Conservation (phyloP, 345 rosid species). For the Pseudoturritis turrita region DNA sequence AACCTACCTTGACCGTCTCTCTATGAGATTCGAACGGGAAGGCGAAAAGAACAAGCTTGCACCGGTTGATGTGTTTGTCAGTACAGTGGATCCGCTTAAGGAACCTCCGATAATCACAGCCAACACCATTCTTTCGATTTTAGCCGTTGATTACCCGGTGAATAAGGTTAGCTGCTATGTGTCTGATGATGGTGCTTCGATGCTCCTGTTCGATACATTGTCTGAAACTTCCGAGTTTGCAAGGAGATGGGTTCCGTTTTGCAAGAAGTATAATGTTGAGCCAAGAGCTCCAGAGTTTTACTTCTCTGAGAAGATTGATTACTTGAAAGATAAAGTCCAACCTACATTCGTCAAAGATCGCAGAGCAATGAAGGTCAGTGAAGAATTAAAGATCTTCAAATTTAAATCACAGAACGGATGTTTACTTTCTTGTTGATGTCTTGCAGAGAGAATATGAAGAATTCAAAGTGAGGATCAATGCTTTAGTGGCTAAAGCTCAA, state of each 20-base stretch:
- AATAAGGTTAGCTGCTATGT: conserved; percentile 89
- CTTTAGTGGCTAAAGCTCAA: conserved; percentile 88
- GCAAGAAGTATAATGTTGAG: conserved; percentile 81
- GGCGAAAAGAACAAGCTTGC: conserved; percentile 74
- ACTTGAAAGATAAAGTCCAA: conserved; percentile 91
- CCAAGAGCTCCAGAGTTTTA: conserved; percentile 95
- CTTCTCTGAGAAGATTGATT: conserved; percentile 89
- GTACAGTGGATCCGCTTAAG: conserved; percentile 97
- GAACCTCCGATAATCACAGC: conserved; percentile 98
- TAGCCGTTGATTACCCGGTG: conserved; percentile 81
- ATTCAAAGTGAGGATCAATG: conserved; percentile 87
- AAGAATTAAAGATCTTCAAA: not conserved
- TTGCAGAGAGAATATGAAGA: conserved; percentile 93
- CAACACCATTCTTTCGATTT: conserved; percentile 83
- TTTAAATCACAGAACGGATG: not conserved
- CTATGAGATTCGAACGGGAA: conserved; percentile 80
- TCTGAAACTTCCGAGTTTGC: conserved; percentile 95
- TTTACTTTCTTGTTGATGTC: not conserved
- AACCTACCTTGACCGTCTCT: conserved; percentile 85
- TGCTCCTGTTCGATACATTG: conserved; percentile 83
- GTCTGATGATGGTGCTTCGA: conserved; percentile 95
- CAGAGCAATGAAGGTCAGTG: conserved; percentile 88
- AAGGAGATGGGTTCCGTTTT: conserved; percentile 95
- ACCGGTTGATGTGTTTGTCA: conserved; percentile 82
- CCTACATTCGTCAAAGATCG: conserved; percentile 95